Base-by-base conservation (phyloP, 148 eudicot species). In the Cornus kousa region DNA sequence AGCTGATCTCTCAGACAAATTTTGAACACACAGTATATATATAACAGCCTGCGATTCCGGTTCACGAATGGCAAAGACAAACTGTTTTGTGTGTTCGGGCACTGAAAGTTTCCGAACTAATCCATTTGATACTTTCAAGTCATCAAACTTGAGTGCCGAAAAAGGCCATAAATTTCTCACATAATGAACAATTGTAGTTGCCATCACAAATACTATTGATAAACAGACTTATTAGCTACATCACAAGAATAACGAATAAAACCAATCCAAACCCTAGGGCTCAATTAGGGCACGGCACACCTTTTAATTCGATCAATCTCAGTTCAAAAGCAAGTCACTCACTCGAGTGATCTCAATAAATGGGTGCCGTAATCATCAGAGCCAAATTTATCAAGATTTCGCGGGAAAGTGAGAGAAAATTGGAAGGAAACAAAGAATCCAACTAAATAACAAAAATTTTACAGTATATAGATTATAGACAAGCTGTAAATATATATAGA, bases 1-100 rank as follows among this genome's bases (percentile, higher is more conserved):
- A 81, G 89, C 89, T 12, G 99, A 94, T 78, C 93, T 85, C 86
- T 92, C 93, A 6, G 99, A 97, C 66, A 97, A 84, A 86, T 97
- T 94, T 84, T 92, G 98, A 71, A 84, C 97, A 82, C 92, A 87
- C 7, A 97, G 86, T n/a, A 97, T 72, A 62, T 97, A 94, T 12
- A 97, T 82, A 16, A 87, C 86, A 3, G 90, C 74, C 53, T 79
- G 76, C 8, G 89, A 86, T 79, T 87, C 92, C 0, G 89, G 88
- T 24, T 88, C 97, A 31, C 71, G 81, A 22, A 94, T 76, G 0
- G 95, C 99, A 68, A 86, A 97, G 23, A 94, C 87, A 78, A 92
- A 97, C 39, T 87, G 86, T 88, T 94, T 94, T 12, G 97, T 97
- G 69, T 85, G 85, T 39, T 94, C 91, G 2, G 97, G 98, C 19